Evolutionary conservation across 176 grass and related monocot genomes (phyloP), one percentile per base, ranked within the genome.

Genomic region (Triticum timopheevii): DNA sequence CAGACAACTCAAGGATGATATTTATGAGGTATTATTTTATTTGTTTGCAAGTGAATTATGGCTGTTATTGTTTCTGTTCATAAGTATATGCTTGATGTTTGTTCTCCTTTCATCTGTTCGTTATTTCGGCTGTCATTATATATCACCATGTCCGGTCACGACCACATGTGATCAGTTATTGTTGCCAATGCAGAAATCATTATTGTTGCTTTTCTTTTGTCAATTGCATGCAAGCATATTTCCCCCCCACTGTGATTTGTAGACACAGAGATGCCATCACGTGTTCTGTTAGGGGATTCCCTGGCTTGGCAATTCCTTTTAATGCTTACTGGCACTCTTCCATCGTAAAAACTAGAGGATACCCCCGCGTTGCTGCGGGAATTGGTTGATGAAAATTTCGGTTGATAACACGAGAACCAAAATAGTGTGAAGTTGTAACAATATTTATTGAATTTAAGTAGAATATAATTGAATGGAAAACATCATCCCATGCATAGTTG

Each of bases 1-100:
- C 87, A 94, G 93, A 85, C 88, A 90, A 87, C 92, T 99, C 4
- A 97, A 96, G 87, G 97, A 99, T 94, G 97, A 99, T 76, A 93
- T 99, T 39, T 99, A 96, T 76, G 97, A 99, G 91, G 97, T 99
- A 86, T 30, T 86, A 30, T 84, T n/a, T 19, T 76, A 8, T 77
- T 81, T 56, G 0, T 54, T 16, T 64, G 13, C 3, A 17, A 40
- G 34, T 62, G 17, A 38, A 64, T 27, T 28, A 17, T 27, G 78
- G 65, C 1, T 19, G 6, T 3, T 52, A 52, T 52, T 45, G 8
- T 68, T 84, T 67, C 3, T 76, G 33, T 80, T 45, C 6, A 74
- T 3, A 59, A 77, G 39, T 42, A 24, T 42, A 61, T 1, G 2
- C 54, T 59, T 59, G 19, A 59, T 22, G 7, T 59, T 56, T 59